Percentiles rank a stretch among this genome's conserved stretches.
Conservation (phyloP, 148 eudicot genomes). For the Fagopyrum homotropicum region DNA sequence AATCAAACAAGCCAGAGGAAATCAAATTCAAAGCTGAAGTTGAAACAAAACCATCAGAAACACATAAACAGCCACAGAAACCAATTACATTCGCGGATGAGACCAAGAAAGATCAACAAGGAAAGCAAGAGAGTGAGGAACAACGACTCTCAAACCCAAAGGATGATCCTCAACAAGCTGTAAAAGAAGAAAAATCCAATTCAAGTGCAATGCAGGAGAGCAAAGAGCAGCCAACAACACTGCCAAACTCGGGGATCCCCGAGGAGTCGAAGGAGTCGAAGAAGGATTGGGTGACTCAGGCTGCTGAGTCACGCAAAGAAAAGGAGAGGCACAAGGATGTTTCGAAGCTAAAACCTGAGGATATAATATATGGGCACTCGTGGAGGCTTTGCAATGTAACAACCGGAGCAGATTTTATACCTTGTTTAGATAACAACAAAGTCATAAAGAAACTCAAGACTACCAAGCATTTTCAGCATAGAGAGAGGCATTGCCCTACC, state of each 20-base stretch:
- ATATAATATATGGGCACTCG: slow-evolving; percentile 28
- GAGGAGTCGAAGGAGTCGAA: slow-evolving; percentile 68
- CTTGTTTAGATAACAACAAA: slow-evolving; percentile 75
- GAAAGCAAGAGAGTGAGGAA: slow-evolving; percentile 29
- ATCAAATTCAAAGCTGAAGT: not conserved
- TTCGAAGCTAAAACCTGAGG: slow-evolving; percentile 11
- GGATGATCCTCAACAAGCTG: not conserved
- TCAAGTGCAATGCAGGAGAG: slow-evolving; percentile 4
- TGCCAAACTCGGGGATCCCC: slow-evolving; percentile 53
- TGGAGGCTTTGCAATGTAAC: slow-evolving; percentile 76
- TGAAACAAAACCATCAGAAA: not conserved
- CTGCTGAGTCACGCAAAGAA: slow-evolving; percentile 51
- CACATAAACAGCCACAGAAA: slow-evolving; percentile 9
- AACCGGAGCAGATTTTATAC: slow-evolving; percentile 65
- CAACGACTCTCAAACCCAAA: not conserved
- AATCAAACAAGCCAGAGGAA: not conserved
- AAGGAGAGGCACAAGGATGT: slow-evolving; percentile 45
- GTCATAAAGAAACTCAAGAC: slow-evolving; percentile 37
- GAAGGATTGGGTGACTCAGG: slow-evolving; percentile 70
- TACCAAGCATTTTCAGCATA: slow-evolving; percentile 62
- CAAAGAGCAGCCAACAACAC: slow-evolving; percentile 16
- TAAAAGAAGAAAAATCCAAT: not conserved
- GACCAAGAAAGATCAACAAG: slow-evolving; percentile 25
- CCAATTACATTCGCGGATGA: slow-evolving; percentile 24
- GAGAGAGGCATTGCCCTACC: slow-evolving; percentile 88